phyloP scores from a whole-genome alignment of 495 filamentous ascomycete genomes.

The Penicillium robsamsonii region DNA sequence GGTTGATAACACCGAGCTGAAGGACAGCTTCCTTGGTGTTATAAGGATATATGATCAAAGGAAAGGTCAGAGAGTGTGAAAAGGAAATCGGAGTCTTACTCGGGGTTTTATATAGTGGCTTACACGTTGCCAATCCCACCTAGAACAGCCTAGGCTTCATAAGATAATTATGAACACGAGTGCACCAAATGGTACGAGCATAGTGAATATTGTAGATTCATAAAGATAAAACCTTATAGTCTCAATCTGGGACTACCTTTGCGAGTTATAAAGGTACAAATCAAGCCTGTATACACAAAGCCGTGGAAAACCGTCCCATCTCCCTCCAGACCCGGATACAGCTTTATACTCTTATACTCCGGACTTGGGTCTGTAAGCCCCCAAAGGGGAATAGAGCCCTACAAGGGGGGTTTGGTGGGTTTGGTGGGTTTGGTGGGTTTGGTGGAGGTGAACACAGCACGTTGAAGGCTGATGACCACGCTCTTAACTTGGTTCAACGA shows the following conservation, averaged over 20 bases:
- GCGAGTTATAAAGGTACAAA: not conserved
- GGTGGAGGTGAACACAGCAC: not conserved
- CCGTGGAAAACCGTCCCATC: not conserved
- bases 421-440: not conserved
- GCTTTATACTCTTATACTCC: not conserved
- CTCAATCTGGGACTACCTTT: not conserved
- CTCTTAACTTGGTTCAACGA: not conserved
- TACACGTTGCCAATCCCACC: too few species aligned
- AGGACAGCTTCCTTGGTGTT: constrained; percentile 32
- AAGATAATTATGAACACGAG: not conserved
- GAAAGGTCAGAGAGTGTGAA: not conserved
- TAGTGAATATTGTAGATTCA: not conserved
- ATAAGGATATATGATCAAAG: constrained; percentile 15
- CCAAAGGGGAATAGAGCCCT: not conserved
- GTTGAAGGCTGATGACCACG: not conserved
- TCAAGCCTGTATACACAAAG: not conserved
- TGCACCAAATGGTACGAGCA: not conserved
- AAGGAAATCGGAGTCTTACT: not conserved
- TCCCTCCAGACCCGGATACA: not conserved
- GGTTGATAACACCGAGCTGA: constrained; percentile 36
- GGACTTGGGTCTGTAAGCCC: not conserved
- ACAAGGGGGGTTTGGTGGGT: not conserved
- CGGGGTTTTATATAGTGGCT: too few species aligned
- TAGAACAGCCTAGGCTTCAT: too few species aligned
- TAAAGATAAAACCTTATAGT: not conserved